phyloP scores from a whole-genome alignment of 2,329 filamentous ascomycete genomes.

The Penicillium sp. region DNA sequence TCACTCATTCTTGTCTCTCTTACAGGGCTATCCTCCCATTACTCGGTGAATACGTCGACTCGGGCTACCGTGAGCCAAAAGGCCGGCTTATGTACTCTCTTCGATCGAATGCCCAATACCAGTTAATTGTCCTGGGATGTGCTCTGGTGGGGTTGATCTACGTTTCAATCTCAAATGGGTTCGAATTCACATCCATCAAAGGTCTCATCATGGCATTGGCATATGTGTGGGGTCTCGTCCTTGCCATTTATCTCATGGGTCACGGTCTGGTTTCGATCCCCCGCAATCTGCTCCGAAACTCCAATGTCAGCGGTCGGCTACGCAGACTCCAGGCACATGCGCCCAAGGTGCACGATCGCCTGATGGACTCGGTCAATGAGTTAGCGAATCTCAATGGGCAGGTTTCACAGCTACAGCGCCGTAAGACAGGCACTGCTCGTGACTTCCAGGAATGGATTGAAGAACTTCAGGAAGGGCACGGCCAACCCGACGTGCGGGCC shows the following conservation, averaged over 20 bases:
- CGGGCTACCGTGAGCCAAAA: slow-evolving; percentile 84
- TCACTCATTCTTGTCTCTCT: slow-evolving; percentile 11
- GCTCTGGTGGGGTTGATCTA: slow-evolving; percentile 75
- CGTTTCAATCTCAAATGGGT: slow-evolving; percentile 74
- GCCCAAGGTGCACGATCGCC: slow-evolving; percentile 78
- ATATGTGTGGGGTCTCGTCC: slow-evolving; percentile 86
- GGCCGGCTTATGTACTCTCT: slow-evolving; percentile 81
- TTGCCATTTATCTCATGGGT: slow-evolving; percentile 97
- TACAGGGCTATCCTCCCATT: slow-evolving; percentile 83
- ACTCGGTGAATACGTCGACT: slow-evolving; percentile 90
- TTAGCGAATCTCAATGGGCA: slow-evolving; percentile 80
- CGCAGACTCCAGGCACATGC: slow-evolving; percentile 75
- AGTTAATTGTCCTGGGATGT: slow-evolving; percentile 72
- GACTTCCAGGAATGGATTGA: slow-evolving; percentile 94
- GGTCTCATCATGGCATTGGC: slow-evolving; percentile 86
- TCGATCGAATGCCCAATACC: slow-evolving; percentile 83
- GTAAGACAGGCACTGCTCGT: slow-evolving; percentile 74
- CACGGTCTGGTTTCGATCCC: slow-evolving; percentile 93
- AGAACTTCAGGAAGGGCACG: slow-evolving; percentile 77
- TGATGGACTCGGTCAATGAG: slow-evolving; percentile 78
- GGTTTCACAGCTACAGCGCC: slow-evolving; percentile 72
- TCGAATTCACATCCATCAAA: slow-evolving; percentile 72
- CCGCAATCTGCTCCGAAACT: slow-evolving; percentile 73
- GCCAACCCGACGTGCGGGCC: slow-evolving; percentile 61
- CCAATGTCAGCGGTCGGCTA: slow-evolving; percentile 72